Evolutionary conservation across 2,329 filamentous ascomycete species (phyloP), one percentile per base, ranked within the genome.

Genomic region (Corinectria fuckeliana): DNA sequence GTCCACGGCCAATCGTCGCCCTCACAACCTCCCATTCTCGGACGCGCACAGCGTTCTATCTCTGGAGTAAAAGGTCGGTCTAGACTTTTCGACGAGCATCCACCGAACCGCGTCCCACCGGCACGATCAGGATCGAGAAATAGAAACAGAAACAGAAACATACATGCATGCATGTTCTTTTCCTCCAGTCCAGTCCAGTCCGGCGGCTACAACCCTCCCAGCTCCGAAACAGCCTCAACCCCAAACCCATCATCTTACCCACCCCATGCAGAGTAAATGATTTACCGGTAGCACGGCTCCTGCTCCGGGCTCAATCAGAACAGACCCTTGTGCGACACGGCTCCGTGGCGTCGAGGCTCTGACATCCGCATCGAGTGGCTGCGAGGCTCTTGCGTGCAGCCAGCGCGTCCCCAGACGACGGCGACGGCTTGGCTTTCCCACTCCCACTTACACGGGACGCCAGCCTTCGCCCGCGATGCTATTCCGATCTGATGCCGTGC

Each of bases 181-280:
- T 14, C 9, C 30, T 34, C 16, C 32, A n/a, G 6, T 34, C 14
- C 9, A 3, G 6, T 58, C 64, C 64, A 69, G 49, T 64, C 58
- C 55, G 62, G 66, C 62, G 66, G 62, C 64, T 69, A 69, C 61
- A 50, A 49, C 61, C 50, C 60, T 59, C 39, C 59, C 51, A 36
- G 48, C 47, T 53, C 32, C 50, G 66, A 69, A 67, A 69, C 66
- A 47, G 26, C 36, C 21, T 57, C 53, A 52, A 50, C 55, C 28
- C 42, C 45, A 47, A 36, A 48, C 23, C 39, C 52, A 14, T 36
- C 52, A 49, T 49, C 44, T 36, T 32, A 14, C 26, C 16, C 38
- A 20, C 16, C 21, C 23, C 21, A 44, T 44, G 32, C n/a, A 16
- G 18, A 16, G 32, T 16, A 34, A 34, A 34, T 14, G 16, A 16